Conservation (phyloP, 2,329 filamentous ascomycete genomes). For the Zymoseptoria brevis region DNA sequence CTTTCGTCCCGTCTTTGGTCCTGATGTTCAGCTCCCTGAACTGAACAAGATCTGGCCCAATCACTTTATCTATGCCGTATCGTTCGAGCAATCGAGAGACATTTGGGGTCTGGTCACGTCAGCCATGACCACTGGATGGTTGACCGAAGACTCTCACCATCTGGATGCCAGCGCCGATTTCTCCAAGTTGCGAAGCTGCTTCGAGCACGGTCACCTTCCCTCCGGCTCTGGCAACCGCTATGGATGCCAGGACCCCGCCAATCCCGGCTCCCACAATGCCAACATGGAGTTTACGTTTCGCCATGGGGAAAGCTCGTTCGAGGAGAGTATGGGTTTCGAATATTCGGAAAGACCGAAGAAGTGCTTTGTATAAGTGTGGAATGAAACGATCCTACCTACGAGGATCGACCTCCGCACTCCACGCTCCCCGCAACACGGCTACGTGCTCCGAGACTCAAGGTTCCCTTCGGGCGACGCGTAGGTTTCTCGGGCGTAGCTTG, state of each 20-base stretch:
- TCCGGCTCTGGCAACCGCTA: constrained; percentile 31
- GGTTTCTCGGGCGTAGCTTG: background rate
- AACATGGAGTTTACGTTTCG: constrained; percentile 13
- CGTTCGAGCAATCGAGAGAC: constrained; percentile 33
- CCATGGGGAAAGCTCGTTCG: constrained; percentile 2
- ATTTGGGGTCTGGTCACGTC: constrained; percentile 35
- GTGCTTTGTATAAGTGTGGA: background rate
- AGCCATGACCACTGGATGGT: background rate
- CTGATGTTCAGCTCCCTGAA: constrained; percentile 36
- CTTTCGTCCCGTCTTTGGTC: constrained; percentile 32
- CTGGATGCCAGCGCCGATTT: constrained; percentile 25
- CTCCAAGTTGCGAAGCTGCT: constrained; percentile 31
- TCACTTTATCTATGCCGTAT: constrained; percentile 35
- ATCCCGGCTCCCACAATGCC: constrained; percentile 31
- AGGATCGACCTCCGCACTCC: background rate
- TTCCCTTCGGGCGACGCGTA: constrained; percentile 1
- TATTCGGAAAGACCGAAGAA: background rate
- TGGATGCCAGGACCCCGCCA: constrained; percentile 35
- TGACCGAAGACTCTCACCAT: constrained; percentile 27
- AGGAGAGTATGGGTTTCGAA: background rate
- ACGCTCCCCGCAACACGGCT: constrained; percentile 1
- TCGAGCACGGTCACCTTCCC: constrained; percentile 35
- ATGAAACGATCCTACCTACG: background rate
- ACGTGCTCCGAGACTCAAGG: background rate
- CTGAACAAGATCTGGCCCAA: constrained; percentile 35